Percentiles rank a stretch among this genome's conserved stretches.
Conservation (phyloP, 2,329 filamentous ascomycete species). For the Cladosporium velox region DNA sequence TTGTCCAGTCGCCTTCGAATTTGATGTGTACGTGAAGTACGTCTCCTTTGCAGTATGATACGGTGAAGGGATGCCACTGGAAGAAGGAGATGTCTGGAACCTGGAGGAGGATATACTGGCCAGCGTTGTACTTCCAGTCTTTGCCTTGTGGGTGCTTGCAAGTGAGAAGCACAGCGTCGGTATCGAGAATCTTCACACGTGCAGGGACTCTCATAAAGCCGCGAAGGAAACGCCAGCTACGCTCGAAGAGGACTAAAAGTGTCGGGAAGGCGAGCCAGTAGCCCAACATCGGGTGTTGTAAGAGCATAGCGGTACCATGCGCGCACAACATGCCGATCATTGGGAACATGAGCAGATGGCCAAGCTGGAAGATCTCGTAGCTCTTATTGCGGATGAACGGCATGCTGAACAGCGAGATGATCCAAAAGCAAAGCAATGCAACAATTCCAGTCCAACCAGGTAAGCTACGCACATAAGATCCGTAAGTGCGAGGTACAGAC, state of each 20-base stretch:
- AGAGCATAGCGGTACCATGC: conserved; percentile 53
- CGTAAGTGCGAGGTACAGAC: conserved; percentile 48
- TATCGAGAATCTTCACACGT: conserved; percentile 52
- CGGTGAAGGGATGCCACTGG: conserved; percentile 63
- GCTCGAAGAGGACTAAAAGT: conserved; percentile 53
- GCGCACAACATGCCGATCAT: conserved; percentile 59
- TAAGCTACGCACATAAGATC: conserved; percentile 49
- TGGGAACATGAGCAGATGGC: conserved; percentile 60
- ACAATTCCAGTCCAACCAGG: conserved; percentile 56
- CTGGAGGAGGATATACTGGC: conserved; percentile 60
- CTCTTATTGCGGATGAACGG: conserved; percentile 54
- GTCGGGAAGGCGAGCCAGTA: conserved; percentile 59
- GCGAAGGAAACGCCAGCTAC: conserved; percentile 47
- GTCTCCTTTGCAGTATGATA: conserved; percentile 56
- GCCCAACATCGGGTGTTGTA: conserved; percentile 60
- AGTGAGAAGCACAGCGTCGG: conserved; percentile 55
- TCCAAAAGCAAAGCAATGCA: conserved; percentile 53
- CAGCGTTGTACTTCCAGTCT: conserved; percentile 58
- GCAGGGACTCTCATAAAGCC: conserved; percentile 55
- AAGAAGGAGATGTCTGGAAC: conserved; percentile 56
- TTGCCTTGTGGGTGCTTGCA: conserved; percentile 51
- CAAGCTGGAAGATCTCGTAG: conserved; percentile 60
- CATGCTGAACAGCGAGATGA: conserved; percentile 52
- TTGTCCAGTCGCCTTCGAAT: conserved; percentile 60
- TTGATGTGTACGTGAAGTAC: conserved; percentile 61